Conservation (phyloP, 1,139 yeast genomes). For the Protomyces lactucae-debilis region DNA sequence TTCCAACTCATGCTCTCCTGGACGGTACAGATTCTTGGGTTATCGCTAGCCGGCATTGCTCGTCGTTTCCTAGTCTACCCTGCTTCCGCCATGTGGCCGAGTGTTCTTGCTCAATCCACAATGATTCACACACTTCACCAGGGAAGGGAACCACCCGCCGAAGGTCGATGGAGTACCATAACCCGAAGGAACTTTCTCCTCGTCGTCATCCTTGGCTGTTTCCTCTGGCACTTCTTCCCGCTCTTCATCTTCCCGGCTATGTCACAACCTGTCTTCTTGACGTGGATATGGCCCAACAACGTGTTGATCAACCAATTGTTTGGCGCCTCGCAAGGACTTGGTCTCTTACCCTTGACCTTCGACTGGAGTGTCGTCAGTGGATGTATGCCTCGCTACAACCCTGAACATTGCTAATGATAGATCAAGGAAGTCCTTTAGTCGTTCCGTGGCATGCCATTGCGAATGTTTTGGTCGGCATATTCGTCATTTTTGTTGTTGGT, state of each 20-base stretch:
- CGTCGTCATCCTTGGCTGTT: conserved; percentile 42
- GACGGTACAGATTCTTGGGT: conserved; percentile 53
- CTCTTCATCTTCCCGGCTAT: conserved; percentile 51
- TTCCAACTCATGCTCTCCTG: conserved; percentile 51
- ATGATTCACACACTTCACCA: conserved; percentile 23
- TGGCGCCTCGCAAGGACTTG: conserved; percentile 58
- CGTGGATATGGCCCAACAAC: conserved; percentile 42
- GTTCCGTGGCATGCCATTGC: conserved; percentile 59
- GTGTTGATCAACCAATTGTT: conserved; percentile 58
- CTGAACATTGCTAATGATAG: neutral
- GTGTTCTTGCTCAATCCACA: conserved; percentile 13
- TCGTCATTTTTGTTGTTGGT: conserved; percentile 47
- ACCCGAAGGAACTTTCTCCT: conserved; percentile 50
- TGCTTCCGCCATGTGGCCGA: conserved; percentile 62
- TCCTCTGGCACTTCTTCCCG: conserved; percentile 57
- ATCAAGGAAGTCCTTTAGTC: conserved; percentile 56
- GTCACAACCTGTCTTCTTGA: conserved; percentile 47
- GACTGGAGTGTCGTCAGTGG: conserved; percentile 45
- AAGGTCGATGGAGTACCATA: conserved; percentile 47
- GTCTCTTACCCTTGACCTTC: conserved; percentile 56
- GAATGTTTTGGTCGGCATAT: conserved; percentile 48
- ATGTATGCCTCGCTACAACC: conserved; percentile 36
- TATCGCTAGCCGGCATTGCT: conserved; percentile 59
- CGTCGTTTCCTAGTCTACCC: conserved; percentile 57
- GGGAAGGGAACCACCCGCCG: conserved; percentile 50